Conservation (phyloP, 2,329 filamentous ascomycete genomes). For the Aspergillus fischeri region DNA sequence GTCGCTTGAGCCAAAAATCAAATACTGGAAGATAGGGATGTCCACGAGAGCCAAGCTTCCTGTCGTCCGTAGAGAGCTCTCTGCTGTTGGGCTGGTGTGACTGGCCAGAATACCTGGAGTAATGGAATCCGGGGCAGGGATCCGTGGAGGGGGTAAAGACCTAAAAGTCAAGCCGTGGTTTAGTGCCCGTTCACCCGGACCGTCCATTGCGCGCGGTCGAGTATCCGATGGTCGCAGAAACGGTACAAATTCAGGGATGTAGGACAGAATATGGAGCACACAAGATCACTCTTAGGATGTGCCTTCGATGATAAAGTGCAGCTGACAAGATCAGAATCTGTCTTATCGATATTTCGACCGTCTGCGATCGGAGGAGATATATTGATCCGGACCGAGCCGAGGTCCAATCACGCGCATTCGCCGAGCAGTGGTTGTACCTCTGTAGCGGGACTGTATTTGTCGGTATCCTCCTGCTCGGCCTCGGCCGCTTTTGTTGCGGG, state of each 20-base stretch:
- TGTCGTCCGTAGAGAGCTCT: neutral
- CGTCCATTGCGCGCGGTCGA: neutral
- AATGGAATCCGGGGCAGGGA: constrained; percentile 2
- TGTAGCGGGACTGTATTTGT: neutral
- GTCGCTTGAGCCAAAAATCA: neutral
- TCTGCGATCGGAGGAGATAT: neutral
- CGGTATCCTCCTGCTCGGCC: constrained; percentile 1
- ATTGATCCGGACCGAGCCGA: constrained; percentile 24
- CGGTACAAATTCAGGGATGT: neutral
- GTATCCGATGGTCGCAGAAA: neutral
- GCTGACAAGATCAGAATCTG: neutral
- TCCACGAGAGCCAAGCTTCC: neutral
- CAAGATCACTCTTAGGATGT: neutral
- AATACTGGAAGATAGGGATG: neutral
- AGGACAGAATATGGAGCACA: neutral
- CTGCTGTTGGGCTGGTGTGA: neutral
- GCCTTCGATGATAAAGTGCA: neutral
- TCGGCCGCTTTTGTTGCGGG: constrained; percentile 2
- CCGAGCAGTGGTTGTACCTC: neutral
- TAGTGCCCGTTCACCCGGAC: constrained; percentile 14
- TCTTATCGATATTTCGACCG: neutral
- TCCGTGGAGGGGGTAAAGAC: neutral
- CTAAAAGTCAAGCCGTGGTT: constrained; percentile 1
- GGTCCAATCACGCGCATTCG: constrained; percentile 12
- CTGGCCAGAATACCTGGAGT: constrained; percentile 1